Conservation (phyloP, 306 rosid species). For the Prosopis cineraria region DNA sequence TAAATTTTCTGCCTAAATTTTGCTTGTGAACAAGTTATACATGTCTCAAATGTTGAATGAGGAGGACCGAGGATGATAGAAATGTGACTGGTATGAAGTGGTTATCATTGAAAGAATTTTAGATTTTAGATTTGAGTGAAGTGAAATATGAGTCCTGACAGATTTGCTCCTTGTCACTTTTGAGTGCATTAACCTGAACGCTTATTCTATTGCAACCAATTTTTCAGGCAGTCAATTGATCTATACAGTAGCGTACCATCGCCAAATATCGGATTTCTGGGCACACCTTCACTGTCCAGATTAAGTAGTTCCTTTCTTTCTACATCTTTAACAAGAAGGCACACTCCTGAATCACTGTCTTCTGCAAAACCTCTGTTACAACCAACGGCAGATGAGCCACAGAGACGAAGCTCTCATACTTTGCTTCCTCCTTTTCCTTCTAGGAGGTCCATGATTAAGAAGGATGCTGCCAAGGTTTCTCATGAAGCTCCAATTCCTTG, state of each 20-base stretch:
- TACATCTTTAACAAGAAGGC: conserved; percentile 85
- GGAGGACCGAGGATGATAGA: neutral
- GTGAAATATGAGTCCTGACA: neutral
- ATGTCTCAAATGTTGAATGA: neutral
- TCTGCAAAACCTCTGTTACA: conserved; percentile 63
- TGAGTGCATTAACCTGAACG: conserved; percentile 13
- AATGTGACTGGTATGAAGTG: neutral
- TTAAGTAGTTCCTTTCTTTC: conserved; percentile 91
- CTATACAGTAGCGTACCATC: conserved; percentile 90
- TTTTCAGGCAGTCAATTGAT: conserved; percentile 95
- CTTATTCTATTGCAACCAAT: conserved; percentile 22
- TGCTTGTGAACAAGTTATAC: neutral
- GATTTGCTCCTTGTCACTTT: neutral
- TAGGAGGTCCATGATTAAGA: conserved; percentile 52
- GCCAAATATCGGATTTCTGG: conserved; percentile 83
- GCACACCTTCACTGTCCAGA: conserved; percentile 78
- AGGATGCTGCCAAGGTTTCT: conserved; percentile 63
- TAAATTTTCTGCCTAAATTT: neutral
- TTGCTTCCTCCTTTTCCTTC: conserved; percentile 66
- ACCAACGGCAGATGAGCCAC: conserved; percentile 51
- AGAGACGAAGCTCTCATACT: conserved; percentile 64
- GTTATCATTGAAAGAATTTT: neutral
- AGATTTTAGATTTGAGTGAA: neutral
- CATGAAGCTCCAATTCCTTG: conserved; percentile 68
- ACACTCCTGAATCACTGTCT: conserved; percentile 85